phyloP scores from a whole-genome alignment of 352 stramenopile species.

The Pythium graminicola region DNA sequence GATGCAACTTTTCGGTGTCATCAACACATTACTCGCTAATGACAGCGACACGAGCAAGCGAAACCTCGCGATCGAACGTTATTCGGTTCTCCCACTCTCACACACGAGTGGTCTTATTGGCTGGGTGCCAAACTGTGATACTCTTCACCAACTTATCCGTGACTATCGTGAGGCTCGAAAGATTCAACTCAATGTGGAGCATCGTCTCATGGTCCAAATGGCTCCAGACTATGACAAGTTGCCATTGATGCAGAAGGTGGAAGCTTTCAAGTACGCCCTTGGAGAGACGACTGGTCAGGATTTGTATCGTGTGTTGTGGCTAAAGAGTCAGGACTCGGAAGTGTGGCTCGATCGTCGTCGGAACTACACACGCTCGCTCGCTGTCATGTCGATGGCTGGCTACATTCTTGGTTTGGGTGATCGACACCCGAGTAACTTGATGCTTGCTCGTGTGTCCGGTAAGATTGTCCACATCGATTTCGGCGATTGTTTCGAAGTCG shows the following conservation, averaged over 20 bases:
- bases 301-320: slow-evolving; percentile 98
- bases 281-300: slow-evolving; percentile 95
- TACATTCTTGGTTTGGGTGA: slow-evolving; percentile 99
- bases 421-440: slow-evolving; percentile 99
- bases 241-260: slow-evolving; percentile 98
- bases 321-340: slow-evolving; percentile 98
- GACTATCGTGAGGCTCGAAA: slow-evolving; percentile 92
- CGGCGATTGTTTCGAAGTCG: slow-evolving; percentile 98
- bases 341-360: slow-evolving; percentile 98
- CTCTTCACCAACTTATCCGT: slow-evolving; percentile 98
- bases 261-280: slow-evolving; percentile 95
- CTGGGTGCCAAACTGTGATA: slow-evolving; percentile 99
- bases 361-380: slow-evolving; percentile 98
- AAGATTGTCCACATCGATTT: slow-evolving; percentile 99
- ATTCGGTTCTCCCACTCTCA: slow-evolving; percentile 97
- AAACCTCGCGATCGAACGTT: slow-evolving; percentile 97
- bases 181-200: slow-evolving; percentile 95
- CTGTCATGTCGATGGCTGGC: slow-evolving; percentile 99
- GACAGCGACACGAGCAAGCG: slow-evolving; percentile 97
- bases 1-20: slow-evolving; percentile 99
- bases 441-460: slow-evolving; percentile 98
- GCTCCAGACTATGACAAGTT: slow-evolving; percentile 98
- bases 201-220: slow-evolving; percentile 96
- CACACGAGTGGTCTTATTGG: slow-evolving; percentile 98
- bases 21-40: slow-evolving; percentile 98